These are phyloP conservation scores for Penicillium sp. DNA, from an alignment of 2,329 filamentous ascomycete genomes.

Conservation along the genomic window DNA sequence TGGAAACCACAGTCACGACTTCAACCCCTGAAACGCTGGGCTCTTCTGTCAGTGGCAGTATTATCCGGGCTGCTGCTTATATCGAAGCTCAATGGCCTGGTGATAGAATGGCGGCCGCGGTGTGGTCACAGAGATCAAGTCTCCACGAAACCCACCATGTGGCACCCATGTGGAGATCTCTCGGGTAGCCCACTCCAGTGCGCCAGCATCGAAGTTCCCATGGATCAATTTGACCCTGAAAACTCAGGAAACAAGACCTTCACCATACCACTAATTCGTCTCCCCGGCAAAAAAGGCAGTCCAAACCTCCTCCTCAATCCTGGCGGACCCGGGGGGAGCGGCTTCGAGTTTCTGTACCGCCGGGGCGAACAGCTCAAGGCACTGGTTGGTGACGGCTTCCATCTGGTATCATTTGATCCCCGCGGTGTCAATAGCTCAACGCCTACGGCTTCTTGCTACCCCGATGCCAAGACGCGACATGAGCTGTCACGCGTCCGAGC, in stretches of 20 bases:
- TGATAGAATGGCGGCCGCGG: not conserved
- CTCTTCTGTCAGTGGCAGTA: not conserved
- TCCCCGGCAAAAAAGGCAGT: constrained; percentile 46
- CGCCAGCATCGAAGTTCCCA: constrained; percentile 46
- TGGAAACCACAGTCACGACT: not conserved
- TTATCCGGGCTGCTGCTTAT: not conserved
- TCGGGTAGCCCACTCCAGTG: constrained; percentile 45
- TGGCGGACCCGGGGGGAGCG: constrained; percentile 51
- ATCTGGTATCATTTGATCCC: constrained; percentile 51
- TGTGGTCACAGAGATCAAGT: not conserved
- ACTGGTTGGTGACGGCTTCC: constrained; percentile 47
- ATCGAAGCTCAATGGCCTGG: not conserved
- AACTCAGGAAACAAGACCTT: constrained; percentile 42
- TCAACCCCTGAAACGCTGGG: not conserved
- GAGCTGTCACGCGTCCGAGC: constrained; percentile 30
- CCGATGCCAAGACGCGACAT: constrained; percentile 33
- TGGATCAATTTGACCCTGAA: constrained; percentile 47
- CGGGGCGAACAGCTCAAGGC: constrained; percentile 38
- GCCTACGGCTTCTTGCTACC: constrained; percentile 44
- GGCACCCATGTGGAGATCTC: constrained; percentile 43
- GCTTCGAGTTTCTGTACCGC: constrained; percentile 39
- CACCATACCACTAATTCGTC: constrained; percentile 47
- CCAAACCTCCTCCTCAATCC: constrained; percentile 50
- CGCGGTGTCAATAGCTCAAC: constrained; percentile 45
- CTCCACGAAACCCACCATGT: constrained; percentile 14